Percentiles rank a stretch among this genome's conserved stretches.
Conservation (phyloP, 768 basidiomycete species). For the Mycena galericulata region DNA sequence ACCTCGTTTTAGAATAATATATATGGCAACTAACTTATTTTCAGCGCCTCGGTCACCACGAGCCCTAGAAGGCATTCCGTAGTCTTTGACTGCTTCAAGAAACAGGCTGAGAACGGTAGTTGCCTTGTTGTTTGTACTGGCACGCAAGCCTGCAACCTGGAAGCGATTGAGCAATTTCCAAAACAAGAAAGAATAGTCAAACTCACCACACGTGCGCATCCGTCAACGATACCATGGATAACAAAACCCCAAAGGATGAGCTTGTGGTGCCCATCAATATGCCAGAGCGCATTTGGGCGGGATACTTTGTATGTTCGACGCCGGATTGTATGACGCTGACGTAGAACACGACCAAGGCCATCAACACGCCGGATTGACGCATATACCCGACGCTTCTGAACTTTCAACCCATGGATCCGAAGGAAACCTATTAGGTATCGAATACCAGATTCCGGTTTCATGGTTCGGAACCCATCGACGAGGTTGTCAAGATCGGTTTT, state of each 20-base stretch:
- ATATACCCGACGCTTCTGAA: slow-evolving; percentile 33
- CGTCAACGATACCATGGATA: slow-evolving; percentile 45
- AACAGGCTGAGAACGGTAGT: neutral
- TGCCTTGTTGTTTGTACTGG: neutral
- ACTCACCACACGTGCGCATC: slow-evolving; percentile 42
- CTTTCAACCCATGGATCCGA: slow-evolving; percentile 26
- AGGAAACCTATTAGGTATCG: slow-evolving; percentile 41
- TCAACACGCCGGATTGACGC: slow-evolving; percentile 38
- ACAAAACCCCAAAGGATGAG: slow-evolving; percentile 42
- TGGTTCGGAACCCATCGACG: neutral
- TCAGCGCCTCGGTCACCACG: neutral
- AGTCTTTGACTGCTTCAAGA: neutral
- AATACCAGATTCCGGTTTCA: slow-evolving; percentile 27
- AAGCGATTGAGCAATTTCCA: too few relatives aligned
- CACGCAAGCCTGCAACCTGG: too few relatives aligned
- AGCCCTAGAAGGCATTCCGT: neutral
- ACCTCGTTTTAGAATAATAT: neutral
- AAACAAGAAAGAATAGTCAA: too few relatives aligned
- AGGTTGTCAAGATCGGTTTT: neutral
- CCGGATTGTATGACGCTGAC: slow-evolving; percentile 21
- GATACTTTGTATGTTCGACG: slow-evolving; percentile 33
- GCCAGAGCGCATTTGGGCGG: slow-evolving; percentile 38
- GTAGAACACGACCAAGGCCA: slow-evolving; percentile 30
- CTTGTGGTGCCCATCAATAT: slow-evolving; percentile 43
- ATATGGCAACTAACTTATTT: neutral